Conservation (phyloP, 768 basidiomycete genomes). For the Daedalea quercina region DNA sequence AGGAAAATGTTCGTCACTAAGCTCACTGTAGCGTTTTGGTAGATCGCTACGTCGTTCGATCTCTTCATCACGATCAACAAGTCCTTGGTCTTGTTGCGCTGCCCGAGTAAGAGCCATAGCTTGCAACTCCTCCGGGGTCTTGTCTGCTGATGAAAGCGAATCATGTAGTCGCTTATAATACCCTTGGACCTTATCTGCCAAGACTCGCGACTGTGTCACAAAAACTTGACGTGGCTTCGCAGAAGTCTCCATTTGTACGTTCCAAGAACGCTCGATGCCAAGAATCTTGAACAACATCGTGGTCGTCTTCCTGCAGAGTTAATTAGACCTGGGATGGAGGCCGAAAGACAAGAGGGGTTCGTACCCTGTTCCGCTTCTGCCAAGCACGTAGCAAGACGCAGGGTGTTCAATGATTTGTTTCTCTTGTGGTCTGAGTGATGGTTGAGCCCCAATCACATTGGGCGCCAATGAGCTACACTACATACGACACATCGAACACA, state of each 20-base stretch:
- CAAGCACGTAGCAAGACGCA: constrained; percentile 50
- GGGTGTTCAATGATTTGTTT: constrained; percentile 54
- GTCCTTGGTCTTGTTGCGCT: constrained; percentile 11
- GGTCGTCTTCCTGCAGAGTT: constrained; percentile 54
- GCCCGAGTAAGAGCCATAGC: constrained; percentile 12
- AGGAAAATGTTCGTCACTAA: constrained; percentile 59
- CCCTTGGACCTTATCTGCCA: constrained; percentile 66
- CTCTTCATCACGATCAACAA: constrained; percentile 39
- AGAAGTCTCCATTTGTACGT: constrained; percentile 27
- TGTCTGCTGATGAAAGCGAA: constrained; percentile 32
- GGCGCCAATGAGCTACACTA: background rate
- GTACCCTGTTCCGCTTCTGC: constrained; percentile 60
- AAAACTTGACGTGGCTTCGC: constrained; percentile 61
- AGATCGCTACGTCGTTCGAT: constrained; percentile 32
- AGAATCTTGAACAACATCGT: constrained; percentile 77
- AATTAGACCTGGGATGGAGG: background rate
- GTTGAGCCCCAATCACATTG: background rate
- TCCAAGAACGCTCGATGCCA: constrained; percentile 52
- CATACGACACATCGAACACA: constrained; percentile 24
- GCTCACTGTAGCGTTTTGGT: constrained; percentile 46
- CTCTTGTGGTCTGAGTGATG: constrained; percentile 33
- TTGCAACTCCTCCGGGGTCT: constrained; percentile 32
- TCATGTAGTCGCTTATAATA: constrained; percentile 49
- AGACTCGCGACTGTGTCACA: constrained; percentile 60
- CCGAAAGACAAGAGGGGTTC: background rate